Evolutionary conservation across 2,329 filamentous ascomycete species (phyloP).

Genomic region (Cladosporium sp.): DNA sequence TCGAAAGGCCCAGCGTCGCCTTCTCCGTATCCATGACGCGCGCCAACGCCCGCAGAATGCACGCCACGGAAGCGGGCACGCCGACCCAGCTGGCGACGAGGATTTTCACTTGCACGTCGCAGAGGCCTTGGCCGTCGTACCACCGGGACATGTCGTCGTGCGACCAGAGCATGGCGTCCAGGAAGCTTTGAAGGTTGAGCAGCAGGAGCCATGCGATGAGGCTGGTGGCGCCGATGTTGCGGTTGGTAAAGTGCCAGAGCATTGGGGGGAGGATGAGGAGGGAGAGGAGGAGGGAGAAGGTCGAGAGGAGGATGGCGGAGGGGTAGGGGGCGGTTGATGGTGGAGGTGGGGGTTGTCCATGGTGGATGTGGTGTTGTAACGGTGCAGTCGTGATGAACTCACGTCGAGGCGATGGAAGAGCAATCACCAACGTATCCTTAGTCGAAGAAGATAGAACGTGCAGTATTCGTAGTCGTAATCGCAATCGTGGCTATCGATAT

Average conservation of each 20-base stretch:
- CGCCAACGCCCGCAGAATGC: constrained; percentile 59
- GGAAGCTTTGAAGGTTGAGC: constrained; percentile 54
- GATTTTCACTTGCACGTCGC: constrained; percentile 61
- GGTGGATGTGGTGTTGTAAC: not conserved
- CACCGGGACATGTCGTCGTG: constrained; percentile 51
- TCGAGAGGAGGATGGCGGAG: constrained; percentile 41
- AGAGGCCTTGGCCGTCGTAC: constrained; percentile 58
- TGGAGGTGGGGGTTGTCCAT: not conserved
- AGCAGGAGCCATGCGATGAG: constrained; percentile 55
- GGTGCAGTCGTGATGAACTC: too few species aligned
- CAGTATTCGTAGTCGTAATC: too few species aligned
- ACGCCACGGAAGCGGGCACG: constrained; percentile 49
- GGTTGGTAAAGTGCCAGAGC: constrained; percentile 56
- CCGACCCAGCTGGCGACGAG: constrained; percentile 51
- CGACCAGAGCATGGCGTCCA: constrained; percentile 64
- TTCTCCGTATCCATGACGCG: constrained; percentile 57
- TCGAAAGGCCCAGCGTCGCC: constrained; percentile 48
- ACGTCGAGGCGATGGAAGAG: too few species aligned
- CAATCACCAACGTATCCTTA: too few species aligned
- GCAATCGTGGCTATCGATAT: too few species aligned
- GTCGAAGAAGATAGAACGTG: too few species aligned
- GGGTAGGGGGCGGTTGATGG: constrained; percentile 24
- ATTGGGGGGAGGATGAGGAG: constrained; percentile 55
- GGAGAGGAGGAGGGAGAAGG: constrained; percentile 47
- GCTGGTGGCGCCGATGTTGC: constrained; percentile 56